A percentile compares a stretch with the other conserved stretches of the same genome.
These are phyloP conservation scores for Mycena sp. DNA, from an alignment of 1,284 basidiomycete genomes.

Conservation along the genomic window DNA sequence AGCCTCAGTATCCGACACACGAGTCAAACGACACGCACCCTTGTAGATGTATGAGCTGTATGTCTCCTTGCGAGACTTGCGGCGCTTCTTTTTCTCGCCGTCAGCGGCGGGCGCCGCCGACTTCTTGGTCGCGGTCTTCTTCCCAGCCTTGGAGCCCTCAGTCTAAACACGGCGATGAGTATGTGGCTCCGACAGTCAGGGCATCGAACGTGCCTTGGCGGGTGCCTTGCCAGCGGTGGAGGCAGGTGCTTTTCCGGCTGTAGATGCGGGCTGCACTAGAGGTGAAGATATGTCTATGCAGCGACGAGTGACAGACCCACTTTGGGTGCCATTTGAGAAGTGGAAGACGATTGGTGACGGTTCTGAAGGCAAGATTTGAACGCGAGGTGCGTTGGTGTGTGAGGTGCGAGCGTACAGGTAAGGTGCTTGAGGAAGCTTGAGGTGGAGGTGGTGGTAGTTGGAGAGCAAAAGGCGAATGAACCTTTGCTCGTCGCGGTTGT, in stretches of 20 bases:
- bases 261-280: conserved; percentile 65
- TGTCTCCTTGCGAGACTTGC: conserved; percentile 90
- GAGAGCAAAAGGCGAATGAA: conserved; percentile 16
- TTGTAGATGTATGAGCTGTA: conserved; percentile 97
- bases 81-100: conserved; percentile 90
- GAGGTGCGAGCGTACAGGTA: conserved; percentile 12
- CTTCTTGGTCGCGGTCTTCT: conserved; percentile 76
- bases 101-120: conserved; percentile 66
- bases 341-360: not conserved
- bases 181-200: no score
- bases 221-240: conserved; percentile 83
- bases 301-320: not conserved
- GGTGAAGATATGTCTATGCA: not conserved
- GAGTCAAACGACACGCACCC: conserved; percentile 54
- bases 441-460: conserved; percentile 16
- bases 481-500: conserved; percentile 17
- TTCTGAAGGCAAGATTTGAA: not conserved
- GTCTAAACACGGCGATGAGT: no score
- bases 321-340: conserved; percentile 73
- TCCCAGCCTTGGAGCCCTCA: conserved; percentile 80
- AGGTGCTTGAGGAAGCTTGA: conserved; percentile 2
- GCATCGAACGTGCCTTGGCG: no score
- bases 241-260: conserved; percentile 85
- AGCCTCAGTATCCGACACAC: not conserved
- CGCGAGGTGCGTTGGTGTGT: conserved; percentile 25